These are phyloP conservation scores for Solanum pinnatisectum DNA, from an alignment of 257 asterid genomes.

Conservation along the genomic window DNA sequence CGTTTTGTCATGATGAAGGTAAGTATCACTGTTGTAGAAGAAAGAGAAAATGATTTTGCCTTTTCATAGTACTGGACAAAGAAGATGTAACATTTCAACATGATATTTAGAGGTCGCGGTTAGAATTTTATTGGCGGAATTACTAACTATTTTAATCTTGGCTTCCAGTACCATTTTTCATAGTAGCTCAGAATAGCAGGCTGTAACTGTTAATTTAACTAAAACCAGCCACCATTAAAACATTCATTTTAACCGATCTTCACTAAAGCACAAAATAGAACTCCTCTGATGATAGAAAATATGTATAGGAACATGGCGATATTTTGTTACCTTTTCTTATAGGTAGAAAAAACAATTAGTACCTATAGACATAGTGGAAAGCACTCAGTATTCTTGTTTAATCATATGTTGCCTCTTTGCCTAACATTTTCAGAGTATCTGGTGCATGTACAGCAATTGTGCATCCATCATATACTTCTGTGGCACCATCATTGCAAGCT, in stretches of 20 bases:
- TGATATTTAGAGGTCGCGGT: background rate
- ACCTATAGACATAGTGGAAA: constrained; percentile 78
- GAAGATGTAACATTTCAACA: too few species aligned
- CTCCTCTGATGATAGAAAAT: too few species aligned
- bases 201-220: background rate
- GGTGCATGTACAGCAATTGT: constrained; percentile 75
- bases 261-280: background rate
- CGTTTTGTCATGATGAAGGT: constrained; percentile 52
- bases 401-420: constrained; percentile 52
- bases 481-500: constrained; percentile 39
- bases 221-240: background rate
- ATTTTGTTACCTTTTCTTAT: background rate
- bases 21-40: constrained; percentile 52
- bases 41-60: constrained; percentile 1
- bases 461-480: constrained; percentile 49
- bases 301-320: background rate
- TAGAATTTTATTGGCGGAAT: background rate
- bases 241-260: background rate
- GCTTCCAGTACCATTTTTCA: background rate
- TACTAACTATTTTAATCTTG: background rate
- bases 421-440: constrained; percentile 59
- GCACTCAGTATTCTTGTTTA: constrained; percentile 78
- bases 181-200: background rate
- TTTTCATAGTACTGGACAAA: background rate
- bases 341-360: background rate